These are phyloP conservation scores for Hibiscus tridactylites DNA, from an alignment of 345 rosid species.

Conservation along the genomic window DNA sequence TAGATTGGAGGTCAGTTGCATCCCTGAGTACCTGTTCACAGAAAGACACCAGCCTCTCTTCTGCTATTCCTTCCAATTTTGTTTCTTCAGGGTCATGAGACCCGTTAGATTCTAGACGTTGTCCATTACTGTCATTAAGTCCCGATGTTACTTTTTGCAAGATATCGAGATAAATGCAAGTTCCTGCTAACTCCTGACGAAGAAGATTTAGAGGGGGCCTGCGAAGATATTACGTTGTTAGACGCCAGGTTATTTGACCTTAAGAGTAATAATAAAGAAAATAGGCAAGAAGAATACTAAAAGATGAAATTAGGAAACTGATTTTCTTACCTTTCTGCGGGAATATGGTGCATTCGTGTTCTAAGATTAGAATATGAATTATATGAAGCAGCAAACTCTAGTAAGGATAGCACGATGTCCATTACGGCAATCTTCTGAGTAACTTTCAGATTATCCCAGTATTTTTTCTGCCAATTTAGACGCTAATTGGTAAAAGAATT, in stretches of 20 bases:
- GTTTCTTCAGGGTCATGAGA: constrained; percentile 29
- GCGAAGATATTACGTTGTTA: constrained; percentile 17
- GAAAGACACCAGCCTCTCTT: constrained; percentile 73
- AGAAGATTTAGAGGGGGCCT: constrained; percentile 94
- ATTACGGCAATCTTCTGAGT: constrained; percentile 73
- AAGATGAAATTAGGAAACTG: not conserved
- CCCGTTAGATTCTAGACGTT: constrained; percentile 22
- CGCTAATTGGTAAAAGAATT: not conserved
- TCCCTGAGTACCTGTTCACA: constrained; percentile 88
- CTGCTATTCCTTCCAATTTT: constrained; percentile 63
- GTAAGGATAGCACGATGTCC: constrained; percentile 73
- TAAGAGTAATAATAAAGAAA: not conserved
- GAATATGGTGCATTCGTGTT: constrained; percentile 68
- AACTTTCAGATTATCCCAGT: constrained; percentile 78
- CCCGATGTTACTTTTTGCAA: constrained; percentile 74
- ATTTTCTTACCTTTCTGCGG: constrained; percentile 61
- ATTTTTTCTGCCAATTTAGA: constrained; percentile 60
- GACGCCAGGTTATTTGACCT: constrained; percentile 3
- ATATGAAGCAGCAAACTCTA: constrained; percentile 89
- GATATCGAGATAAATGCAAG: constrained; percentile 74
- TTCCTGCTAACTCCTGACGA: constrained; percentile 87
- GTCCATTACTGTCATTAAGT: constrained; percentile 18
- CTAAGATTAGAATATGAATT: constrained; percentile 82
- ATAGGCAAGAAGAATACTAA: constrained; percentile 1
- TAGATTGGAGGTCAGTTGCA: constrained; percentile 76